Percentiles rank a stretch among this genome's conserved stretches.
Evolutionary conservation across 768 basidiomycete genomes (phyloP).

Genomic region (button mushroom (Agaricus bisporus)): DNA sequence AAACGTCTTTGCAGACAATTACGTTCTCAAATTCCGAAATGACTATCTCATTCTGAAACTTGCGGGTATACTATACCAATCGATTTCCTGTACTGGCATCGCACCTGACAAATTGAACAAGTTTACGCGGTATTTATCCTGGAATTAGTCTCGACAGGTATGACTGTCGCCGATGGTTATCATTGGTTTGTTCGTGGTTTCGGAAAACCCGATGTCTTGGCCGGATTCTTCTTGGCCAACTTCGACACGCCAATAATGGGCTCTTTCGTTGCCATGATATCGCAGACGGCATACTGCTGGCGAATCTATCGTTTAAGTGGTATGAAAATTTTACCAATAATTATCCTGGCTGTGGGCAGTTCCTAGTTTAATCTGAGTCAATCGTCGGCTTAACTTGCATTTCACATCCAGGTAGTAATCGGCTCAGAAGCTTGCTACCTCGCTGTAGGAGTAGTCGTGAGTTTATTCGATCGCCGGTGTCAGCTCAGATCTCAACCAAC

Average conservation of each 20-base stretch:
- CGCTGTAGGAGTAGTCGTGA: constrained; percentile 1
- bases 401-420: neutral
- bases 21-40: neutral
- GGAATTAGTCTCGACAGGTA: neutral
- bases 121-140: neutral
- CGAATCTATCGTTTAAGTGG: neutral
- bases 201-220: neutral
- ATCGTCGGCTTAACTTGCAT: neutral
- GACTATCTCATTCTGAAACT: constrained; percentile 3
- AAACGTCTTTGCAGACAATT: neutral
- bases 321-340: neutral
- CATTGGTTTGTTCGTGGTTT: constrained; percentile 4
- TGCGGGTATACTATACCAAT: neutral
- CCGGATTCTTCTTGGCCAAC: constrained; percentile 2
- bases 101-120: neutral
- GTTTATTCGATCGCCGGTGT: neutral
- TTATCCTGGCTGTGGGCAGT: neutral
- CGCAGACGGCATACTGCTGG: constrained; percentile 5
- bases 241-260: constrained; percentile 2
- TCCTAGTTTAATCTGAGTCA: neutral
- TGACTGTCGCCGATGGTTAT: neutral
- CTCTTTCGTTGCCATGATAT: neutral
- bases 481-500: neutral
- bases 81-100: neutral
- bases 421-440: neutral